These are phyloP conservation scores for Protomyces inundatus DNA, from an alignment of 1,139 yeast genomes.

Conservation along the genomic window DNA sequence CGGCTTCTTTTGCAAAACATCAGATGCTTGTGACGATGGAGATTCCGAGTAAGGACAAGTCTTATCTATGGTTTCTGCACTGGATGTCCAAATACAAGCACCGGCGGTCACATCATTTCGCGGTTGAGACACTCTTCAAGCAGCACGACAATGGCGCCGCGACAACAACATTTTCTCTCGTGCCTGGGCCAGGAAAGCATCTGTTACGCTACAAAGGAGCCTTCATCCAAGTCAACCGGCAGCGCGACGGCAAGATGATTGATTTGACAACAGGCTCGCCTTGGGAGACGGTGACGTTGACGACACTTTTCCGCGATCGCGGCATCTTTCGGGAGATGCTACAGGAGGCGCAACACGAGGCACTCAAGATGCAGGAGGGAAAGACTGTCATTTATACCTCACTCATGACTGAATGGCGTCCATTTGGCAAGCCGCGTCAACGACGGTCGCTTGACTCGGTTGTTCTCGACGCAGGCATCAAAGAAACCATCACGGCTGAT, in stretches of 20 bases:
- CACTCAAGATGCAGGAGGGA: constrained; percentile 80
- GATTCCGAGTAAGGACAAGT: constrained; percentile 87
- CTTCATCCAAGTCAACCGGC: constrained; percentile 80
- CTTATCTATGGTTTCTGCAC: constrained; percentile 88
- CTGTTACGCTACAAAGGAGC: constrained; percentile 80
- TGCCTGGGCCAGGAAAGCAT: constrained; percentile 98
- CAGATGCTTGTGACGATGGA: constrained; percentile 81
- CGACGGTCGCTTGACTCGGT: constrained; percentile 83
- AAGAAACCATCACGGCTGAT: constrained; percentile 60
- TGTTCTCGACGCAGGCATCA: constrained; percentile 69
- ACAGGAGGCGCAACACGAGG: constrained; percentile 77
- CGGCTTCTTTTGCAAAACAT: constrained; percentile 66
- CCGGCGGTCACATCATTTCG: constrained; percentile 56
- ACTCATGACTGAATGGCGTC: constrained; percentile 99
- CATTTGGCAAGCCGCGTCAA: constrained; percentile 91
- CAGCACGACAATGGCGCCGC: constrained; percentile 94
- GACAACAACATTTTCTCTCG: constrained; percentile 77
- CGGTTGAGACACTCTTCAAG: constrained; percentile 79
- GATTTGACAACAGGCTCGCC: constrained; percentile 92
- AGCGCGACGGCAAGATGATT: constrained; percentile 79
- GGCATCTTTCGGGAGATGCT: constrained; percentile 64
- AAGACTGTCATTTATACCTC: constrained; percentile 90
- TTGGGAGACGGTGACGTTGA: constrained; percentile 87
- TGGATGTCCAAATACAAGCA: constrained; percentile 74
- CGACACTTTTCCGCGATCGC: constrained; percentile 81